These are phyloP conservation scores for Gonium pectorale DNA, from an alignment of 139 green algal species.

Conservation along the genomic window DNA sequence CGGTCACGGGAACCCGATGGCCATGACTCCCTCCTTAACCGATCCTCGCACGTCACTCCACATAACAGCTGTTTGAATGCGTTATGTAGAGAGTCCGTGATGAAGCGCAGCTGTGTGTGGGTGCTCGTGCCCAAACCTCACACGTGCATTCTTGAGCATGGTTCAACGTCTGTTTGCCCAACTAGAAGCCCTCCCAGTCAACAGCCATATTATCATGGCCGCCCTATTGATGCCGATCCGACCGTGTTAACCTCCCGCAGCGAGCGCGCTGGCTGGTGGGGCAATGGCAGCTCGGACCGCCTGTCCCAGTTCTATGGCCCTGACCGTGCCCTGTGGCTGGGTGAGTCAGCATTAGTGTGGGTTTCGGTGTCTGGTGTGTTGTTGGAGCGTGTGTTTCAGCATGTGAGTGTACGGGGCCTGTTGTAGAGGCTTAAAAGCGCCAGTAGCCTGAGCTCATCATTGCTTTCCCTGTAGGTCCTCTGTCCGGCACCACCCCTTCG, in stretches of 20 bases:
- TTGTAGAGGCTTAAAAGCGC: no score
- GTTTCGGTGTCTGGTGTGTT: background rate
- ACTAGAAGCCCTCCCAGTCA: background rate
- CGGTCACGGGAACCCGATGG: background rate
- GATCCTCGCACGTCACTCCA: background rate
- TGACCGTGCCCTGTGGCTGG: conserved; percentile 81
- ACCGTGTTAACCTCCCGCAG: background rate
- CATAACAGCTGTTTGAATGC: background rate
- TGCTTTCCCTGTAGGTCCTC: conserved; percentile 22
- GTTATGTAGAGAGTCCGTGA: background rate
- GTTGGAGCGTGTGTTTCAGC: no score
- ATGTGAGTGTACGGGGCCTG: no score
- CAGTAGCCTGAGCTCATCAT: no score
- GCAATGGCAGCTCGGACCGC: background rate
- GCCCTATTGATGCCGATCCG: background rate
- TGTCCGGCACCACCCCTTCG: conserved; percentile 39
- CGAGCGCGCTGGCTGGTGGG: conserved; percentile 36
- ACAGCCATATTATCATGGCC: background rate
- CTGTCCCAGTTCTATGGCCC: conserved; percentile 55
- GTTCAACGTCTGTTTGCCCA: no score
- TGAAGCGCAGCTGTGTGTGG: background rate
- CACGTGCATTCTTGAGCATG: background rate
- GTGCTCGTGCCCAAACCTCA: background rate
- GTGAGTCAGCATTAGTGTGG: conserved; percentile 56
- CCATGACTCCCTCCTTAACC: background rate